Conservation (phyloP, 1,284 basidiomycete species). For the Cryptococcus hybrid region DNA sequence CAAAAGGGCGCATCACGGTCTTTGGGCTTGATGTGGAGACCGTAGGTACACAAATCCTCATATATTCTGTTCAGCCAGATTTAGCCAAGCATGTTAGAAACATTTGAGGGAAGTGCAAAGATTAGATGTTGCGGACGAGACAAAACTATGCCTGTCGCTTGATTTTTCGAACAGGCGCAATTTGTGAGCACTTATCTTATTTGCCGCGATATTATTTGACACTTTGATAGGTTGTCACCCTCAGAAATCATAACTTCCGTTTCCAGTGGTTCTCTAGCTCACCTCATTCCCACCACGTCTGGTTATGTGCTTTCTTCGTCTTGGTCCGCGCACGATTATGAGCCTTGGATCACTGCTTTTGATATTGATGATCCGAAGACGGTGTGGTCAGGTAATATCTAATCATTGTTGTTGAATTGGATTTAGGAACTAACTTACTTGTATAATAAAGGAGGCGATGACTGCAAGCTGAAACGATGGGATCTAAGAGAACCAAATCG, state of each 20-base stretch:
- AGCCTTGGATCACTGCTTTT: conserved; percentile 93
- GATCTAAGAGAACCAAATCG: conserved; percentile 68
- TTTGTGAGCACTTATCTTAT: conserved; percentile 4
- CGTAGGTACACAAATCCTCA: conserved; percentile 32
- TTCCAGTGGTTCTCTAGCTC: conserved; percentile 69
- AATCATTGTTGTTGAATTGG: not conserved
- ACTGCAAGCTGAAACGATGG: conserved; percentile 87
- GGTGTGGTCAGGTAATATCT: conserved; percentile 72
- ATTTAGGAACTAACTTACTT: not conserved
- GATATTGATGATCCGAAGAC: conserved; percentile 75
- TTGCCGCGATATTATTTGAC: not conserved
- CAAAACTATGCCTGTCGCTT: conserved; percentile 74
- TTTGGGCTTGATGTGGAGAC: conserved; percentile 58
- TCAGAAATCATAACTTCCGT: conserved; percentile 71
- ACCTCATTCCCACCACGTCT: conserved; percentile 56
- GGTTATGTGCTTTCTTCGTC: conserved; percentile 55
- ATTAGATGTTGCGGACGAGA: conserved; percentile 60
- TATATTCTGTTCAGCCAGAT: too few species aligned
- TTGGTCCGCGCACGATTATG: conserved; percentile 90
- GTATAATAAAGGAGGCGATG: conserved; percentile 74
- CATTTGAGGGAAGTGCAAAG: conserved; percentile 54
- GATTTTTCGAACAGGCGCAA: conserved; percentile 74
- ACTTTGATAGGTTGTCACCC: conserved; percentile 30
- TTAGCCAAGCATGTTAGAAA: conserved; percentile 43
- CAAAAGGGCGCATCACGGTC: conserved; percentile 72